These are phyloP conservation scores for Tubosaeta sp. DNA, from an alignment of 768 basidiomycete genomes.

Conservation along the genomic window DNA sequence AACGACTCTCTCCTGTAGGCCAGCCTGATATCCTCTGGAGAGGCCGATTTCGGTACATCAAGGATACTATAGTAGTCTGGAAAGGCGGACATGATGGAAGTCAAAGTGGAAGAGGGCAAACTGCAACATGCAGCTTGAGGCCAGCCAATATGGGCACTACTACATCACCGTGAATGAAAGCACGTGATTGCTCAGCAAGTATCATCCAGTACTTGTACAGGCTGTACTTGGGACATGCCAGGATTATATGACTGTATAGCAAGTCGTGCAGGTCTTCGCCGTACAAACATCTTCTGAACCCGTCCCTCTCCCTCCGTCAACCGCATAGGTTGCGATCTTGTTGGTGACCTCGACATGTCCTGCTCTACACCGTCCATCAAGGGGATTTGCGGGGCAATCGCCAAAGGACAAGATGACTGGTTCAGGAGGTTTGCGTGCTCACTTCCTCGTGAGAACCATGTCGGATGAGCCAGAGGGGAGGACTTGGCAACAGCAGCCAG, in stretches of 20 bases:
- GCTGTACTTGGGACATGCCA: conserved; percentile 1
- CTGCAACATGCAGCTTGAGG: conserved; percentile 9
- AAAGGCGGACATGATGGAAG: conserved; percentile 60
- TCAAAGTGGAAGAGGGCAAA: conserved; percentile 6
- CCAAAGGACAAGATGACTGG: conserved; percentile 13
- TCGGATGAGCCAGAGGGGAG: not conserved
- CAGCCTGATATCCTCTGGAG: conserved; percentile 65
- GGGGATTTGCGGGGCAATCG: conserved; percentile 14
- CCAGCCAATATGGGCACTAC: not conserved
- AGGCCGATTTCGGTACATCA: conserved; percentile 48
- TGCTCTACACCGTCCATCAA: conserved; percentile 18
- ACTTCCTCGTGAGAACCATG: conserved; percentile 1
- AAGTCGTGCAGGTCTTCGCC: conserved; percentile 43
- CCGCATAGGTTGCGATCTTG: conserved; percentile 23
- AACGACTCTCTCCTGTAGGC: conserved; percentile 81
- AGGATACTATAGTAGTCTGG: conserved; percentile 79
- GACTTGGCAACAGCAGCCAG: not conserved
- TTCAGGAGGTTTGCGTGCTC: not conserved
- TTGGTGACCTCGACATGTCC: conserved; percentile 19
- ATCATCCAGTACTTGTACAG: conserved; percentile 14
- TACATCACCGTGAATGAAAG: not conserved
- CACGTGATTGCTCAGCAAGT: conserved; percentile 21
- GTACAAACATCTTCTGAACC: conserved; percentile 30
- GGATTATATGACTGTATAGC: conserved; percentile 13
- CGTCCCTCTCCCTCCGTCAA: conserved; percentile 11